Percentiles rank a stretch among this genome's conserved stretches.
Evolutionary conservation across 116 monocot genomes (phyloP).

Genomic region (Trichopus zeylanicus): DNA sequence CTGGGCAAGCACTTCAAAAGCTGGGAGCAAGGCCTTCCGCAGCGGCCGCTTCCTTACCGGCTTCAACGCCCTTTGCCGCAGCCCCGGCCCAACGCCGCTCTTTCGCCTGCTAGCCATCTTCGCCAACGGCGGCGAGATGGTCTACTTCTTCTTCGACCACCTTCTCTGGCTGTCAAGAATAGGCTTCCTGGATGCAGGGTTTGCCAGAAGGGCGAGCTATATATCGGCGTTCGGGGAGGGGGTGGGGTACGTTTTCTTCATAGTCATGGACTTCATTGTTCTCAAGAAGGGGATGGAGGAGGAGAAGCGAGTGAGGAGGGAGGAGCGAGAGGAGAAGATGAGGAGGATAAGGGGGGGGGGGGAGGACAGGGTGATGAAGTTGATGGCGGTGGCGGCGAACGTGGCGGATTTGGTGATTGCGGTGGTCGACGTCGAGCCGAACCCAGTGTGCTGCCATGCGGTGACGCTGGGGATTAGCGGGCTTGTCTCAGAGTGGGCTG

Average conservation of each 20-base stretch:
- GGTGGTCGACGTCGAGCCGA: slow-evolving; percentile 76
- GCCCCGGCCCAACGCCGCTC: slow-evolving; percentile 27
- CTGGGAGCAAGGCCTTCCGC: slow-evolving; percentile 95
- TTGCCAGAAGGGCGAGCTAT: slow-evolving; percentile 71
- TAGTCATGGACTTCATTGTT: slow-evolving; percentile 55
- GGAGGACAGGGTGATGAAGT: slow-evolving; percentile 83
- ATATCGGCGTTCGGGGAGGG: slow-evolving; percentile 88
- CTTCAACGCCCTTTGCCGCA: slow-evolving; percentile 70
- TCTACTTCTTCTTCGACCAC: slow-evolving; percentile 99
- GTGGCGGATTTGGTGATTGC: slow-evolving; percentile 86
- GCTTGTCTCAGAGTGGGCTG: slow-evolving; percentile 91
- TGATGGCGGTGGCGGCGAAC: slow-evolving; percentile 82
- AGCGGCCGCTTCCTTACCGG: slow-evolving; percentile 90
- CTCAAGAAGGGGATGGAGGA: slow-evolving; percentile 40
- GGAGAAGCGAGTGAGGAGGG: slow-evolving; percentile 16
- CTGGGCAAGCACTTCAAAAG: slow-evolving; percentile 52
- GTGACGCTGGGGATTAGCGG: slow-evolving; percentile 90
- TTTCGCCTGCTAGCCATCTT: slow-evolving; percentile 50
- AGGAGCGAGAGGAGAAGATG: slow-evolving; percentile 22
- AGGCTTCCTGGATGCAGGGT: slow-evolving; percentile 47
- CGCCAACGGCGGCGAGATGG: slow-evolving; percentile 94
- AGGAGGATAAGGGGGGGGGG: slow-evolving; percentile 42
- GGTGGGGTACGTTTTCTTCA: slow-evolving; percentile 82
- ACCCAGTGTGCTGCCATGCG: slow-evolving; percentile 77
- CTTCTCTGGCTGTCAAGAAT: slow-evolving; percentile 70